These are phyloP conservation scores for Diaporthe helianthi DNA, from an alignment of 2,329 filamentous ascomycete species.

Conservation along the genomic window DNA sequence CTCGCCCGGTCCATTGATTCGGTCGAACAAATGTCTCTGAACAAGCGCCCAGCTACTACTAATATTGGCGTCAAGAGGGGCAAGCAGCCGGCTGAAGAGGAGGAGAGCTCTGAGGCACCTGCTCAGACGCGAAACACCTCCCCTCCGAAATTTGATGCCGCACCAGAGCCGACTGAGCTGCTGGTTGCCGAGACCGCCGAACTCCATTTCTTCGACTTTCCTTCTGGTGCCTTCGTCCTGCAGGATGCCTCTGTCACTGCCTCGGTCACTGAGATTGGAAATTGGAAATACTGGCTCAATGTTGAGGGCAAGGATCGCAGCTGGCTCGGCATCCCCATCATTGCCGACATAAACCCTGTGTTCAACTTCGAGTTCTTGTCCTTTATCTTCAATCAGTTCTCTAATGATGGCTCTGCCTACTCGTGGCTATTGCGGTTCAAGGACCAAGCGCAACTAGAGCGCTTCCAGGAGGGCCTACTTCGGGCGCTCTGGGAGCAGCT, in stretches of 20 bases:
- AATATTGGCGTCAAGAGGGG: conserved; percentile 57
- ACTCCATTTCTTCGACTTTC: conserved; percentile 92
- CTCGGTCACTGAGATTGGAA: conserved; percentile 83
- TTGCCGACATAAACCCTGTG: conserved; percentile 93
- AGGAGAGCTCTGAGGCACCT: conserved; percentile 40
- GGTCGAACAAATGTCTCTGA: conserved; percentile 62
- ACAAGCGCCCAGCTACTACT: conserved; percentile 48
- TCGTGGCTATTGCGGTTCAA: conserved; percentile 96
- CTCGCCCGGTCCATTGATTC: conserved; percentile 63
- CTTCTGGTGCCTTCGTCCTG: conserved; percentile 81
- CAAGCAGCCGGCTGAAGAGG: conserved; percentile 33
- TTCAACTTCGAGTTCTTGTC: conserved; percentile 99
- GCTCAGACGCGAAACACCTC: conserved; percentile 44
- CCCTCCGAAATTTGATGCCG: conserved; percentile 64
- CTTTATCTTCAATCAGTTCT: conserved; percentile 98
- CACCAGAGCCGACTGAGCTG: conserved; percentile 75
- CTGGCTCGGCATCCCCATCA: conserved; percentile 86
- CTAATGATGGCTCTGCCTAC: conserved; percentile 85
- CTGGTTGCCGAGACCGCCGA: conserved; percentile 80
- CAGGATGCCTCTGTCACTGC: conserved; percentile 79
- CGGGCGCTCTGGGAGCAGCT: conserved; percentile 96
- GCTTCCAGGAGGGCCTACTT: conserved; percentile 93
- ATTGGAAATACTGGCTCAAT: conserved; percentile 96
- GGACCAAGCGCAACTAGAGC: conserved; percentile 79
- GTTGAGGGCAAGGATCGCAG: conserved; percentile 77